Evolutionary conservation across 768 basidiomycete genomes (phyloP).

Genomic region (Leccinum ochraceum): DNA sequence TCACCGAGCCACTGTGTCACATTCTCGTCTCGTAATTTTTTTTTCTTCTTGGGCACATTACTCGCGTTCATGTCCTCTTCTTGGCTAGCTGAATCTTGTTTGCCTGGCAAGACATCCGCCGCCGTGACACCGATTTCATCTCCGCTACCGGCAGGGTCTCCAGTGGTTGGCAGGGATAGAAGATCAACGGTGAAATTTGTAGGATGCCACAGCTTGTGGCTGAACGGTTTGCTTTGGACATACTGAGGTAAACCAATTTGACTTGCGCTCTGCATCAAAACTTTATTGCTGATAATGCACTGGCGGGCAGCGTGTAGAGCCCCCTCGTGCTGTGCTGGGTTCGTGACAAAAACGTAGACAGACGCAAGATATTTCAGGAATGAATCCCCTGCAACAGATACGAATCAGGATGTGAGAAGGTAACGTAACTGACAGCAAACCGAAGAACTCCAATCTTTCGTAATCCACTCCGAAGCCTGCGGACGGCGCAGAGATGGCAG

Average conservation of each 20-base stretch:
- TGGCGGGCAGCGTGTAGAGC: slow-evolving; percentile 67
- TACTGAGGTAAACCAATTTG: slow-evolving; percentile 65
- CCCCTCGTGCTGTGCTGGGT: slow-evolving; percentile 65
- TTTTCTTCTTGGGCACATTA: slow-evolving; percentile 37
- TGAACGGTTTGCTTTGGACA: slow-evolving; percentile 72
- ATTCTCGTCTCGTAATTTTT: slow-evolving; percentile 42
- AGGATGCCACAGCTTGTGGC: slow-evolving; percentile 66
- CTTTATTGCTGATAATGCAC: slow-evolving; percentile 73
- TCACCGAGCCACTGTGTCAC: slow-evolving; percentile 66
- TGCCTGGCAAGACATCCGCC: slow-evolving; percentile 10
- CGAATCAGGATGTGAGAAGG: slow-evolving; percentile 26
- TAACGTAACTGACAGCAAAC: slow-evolving; percentile 39
- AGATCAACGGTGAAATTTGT: slow-evolving; percentile 41
- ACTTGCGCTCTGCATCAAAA: slow-evolving; percentile 56
- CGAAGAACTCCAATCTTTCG: slow-evolving; percentile 82
- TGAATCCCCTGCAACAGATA: slow-evolving; percentile 57
- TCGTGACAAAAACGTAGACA: slow-evolving; percentile 69
- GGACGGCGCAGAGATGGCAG: slow-evolving; percentile 71
- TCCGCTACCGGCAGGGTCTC: slow-evolving; percentile 31
- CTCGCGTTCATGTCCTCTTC: slow-evolving; percentile 10
- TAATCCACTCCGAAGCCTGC: slow-evolving; percentile 74
- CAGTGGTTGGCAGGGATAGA: slow-evolving; percentile 12
- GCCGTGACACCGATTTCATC: slow-evolving; percentile 27
- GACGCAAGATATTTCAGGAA: slow-evolving; percentile 81
- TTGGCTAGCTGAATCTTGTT: slow-evolving; percentile 15